Conservation (phyloP, 495 filamentous ascomycete species). For the Penicillium turbatum region DNA sequence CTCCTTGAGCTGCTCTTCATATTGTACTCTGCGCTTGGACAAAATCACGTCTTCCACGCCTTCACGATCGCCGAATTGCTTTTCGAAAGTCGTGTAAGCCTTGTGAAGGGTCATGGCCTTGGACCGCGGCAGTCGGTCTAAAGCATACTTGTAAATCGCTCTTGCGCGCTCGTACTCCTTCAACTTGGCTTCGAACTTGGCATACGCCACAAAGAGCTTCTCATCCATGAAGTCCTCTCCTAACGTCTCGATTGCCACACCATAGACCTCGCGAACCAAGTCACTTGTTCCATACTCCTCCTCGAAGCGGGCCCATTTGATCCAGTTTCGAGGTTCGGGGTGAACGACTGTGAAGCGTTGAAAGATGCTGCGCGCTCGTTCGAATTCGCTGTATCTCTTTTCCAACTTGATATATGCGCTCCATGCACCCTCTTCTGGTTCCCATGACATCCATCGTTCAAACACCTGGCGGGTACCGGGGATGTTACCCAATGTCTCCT, state of each 20-base stretch:
- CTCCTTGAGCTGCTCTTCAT: conserved; percentile 89
- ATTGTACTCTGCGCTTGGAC: conserved; percentile 89
- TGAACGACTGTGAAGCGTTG: conserved; percentile 89
- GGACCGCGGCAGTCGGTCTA: conserved; percentile 84
- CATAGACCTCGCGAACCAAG: conserved; percentile 88
- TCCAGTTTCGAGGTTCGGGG: conserved; percentile 94
- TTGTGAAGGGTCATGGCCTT: conserved; percentile 83
- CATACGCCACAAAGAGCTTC: conserved; percentile 88
- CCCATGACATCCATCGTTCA: conserved; percentile 98
- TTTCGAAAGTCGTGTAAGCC: conserved; percentile 94
- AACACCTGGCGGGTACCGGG: conserved; percentile 91
- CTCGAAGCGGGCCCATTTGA: conserved; percentile 97
- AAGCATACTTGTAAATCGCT: conserved; percentile 93
- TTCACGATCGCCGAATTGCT: conserved; percentile 91
- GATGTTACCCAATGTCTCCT: conserved; percentile 92
- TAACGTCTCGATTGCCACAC: conserved; percentile 79
- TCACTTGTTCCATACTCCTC: conserved; percentile 91
- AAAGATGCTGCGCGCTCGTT: conserved; percentile 79
- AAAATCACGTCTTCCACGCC: conserved; percentile 94
- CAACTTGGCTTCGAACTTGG: conserved; percentile 85
- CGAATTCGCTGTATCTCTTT: conserved; percentile 88
- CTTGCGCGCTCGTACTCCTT: conserved; percentile 95
- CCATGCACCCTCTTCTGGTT: conserved; percentile 95
- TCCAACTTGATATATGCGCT: conserved; percentile 93
- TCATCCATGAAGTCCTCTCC: conserved; percentile 98